These are phyloP conservation scores for Hanseniaspora osmophila DNA, from an alignment of 805 yeast genomes.

Conservation along the genomic window DNA sequence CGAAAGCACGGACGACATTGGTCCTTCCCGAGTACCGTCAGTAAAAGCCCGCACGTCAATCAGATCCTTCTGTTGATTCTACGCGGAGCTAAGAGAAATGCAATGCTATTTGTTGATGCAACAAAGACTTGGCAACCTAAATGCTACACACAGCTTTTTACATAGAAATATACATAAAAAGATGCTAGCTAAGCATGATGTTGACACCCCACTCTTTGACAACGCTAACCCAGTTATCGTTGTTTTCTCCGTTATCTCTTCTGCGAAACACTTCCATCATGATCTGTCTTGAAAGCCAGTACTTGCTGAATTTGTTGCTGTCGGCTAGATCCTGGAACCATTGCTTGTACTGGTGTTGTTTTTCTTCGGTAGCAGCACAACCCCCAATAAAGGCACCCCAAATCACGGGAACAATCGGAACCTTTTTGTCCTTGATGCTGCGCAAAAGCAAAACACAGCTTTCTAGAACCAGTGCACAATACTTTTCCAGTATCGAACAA, in stretches of 20 bases:
- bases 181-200: constrained; percentile 37
- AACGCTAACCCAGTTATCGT: constrained; percentile 66
- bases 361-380: constrained; percentile 50
- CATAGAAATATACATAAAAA: not conserved
- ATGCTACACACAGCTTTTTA: not conserved
- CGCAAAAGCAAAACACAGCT: constrained; percentile 51
- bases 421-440: constrained; percentile 34
- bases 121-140: too few species aligned
- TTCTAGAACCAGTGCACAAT: constrained; percentile 44
- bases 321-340: constrained; percentile 42
- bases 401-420: constrained; percentile 58
- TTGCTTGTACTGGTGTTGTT: constrained; percentile 49
- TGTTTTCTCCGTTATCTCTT: constrained; percentile 40
- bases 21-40: not conserved
- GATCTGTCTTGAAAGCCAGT: constrained; percentile 76
- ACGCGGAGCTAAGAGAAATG: not conserved
- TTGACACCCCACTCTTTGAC: constrained; percentile 77
- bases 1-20: not conserved
- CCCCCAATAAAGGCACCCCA: constrained; percentile 90
- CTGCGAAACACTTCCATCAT: constrained; percentile 80
- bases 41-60: too few species aligned
- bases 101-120: too few species aligned
- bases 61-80: too few species aligned
- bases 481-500: constrained; percentile 44
- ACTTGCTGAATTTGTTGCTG: constrained; percentile 48